Percentiles rank a stretch among this genome's conserved stretches.
Evolutionary conservation across 805 yeast genomes (phyloP).

Genomic region (Candida cerambycidarum): DNA sequence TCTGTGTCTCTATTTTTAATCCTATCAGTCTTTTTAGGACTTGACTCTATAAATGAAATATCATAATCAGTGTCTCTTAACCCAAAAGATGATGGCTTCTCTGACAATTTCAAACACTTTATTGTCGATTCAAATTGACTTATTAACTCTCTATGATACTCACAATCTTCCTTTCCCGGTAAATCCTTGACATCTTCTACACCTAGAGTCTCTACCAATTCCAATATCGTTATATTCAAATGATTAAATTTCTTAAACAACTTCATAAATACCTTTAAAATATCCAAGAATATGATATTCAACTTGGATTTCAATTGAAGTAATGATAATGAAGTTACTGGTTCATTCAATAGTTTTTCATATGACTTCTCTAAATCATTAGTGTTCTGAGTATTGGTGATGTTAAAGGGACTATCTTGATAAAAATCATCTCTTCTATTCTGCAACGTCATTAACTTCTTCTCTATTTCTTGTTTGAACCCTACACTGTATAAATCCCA

Average conservation of each 20-base stretch:
- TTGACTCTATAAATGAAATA: constrained; percentile 26
- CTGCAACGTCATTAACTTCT: constrained; percentile 11
- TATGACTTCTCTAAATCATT: constrained; percentile 23
- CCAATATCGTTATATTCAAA: constrained; percentile 24
- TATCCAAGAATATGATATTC: constrained; percentile 36
- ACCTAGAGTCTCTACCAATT: constrained; percentile 30
- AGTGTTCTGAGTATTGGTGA: constrained; percentile 18
- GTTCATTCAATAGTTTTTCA: constrained; percentile 23
- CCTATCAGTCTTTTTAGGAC: constrained; percentile 24
- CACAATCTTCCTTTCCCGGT: constrained; percentile 33
- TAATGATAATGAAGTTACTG: constrained; percentile 29
- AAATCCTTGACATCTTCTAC: constrained; percentile 20
- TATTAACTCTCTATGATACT: constrained; percentile 27
- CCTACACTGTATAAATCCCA: constrained; percentile 27
- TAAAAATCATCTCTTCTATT: constrained; percentile 20
- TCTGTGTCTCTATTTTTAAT: too few species aligned
- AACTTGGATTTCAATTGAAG: constrained; percentile 30
- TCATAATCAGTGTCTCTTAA: constrained; percentile 11
- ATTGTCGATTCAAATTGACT: constrained; percentile 31
- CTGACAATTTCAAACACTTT: constrained; percentile 20
- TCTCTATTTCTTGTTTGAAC: constrained; percentile 18
- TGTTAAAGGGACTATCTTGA: constrained; percentile 31
- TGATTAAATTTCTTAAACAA: constrained; percentile 32
- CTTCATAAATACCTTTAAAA: constrained; percentile 30
- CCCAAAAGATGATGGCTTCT: constrained; percentile 9